Percentiles rank a stretch among this genome's conserved stretches.
Conservation (phyloP, 768 basidiomycete genomes). For the Gloeophyllum trabeum region DNA sequence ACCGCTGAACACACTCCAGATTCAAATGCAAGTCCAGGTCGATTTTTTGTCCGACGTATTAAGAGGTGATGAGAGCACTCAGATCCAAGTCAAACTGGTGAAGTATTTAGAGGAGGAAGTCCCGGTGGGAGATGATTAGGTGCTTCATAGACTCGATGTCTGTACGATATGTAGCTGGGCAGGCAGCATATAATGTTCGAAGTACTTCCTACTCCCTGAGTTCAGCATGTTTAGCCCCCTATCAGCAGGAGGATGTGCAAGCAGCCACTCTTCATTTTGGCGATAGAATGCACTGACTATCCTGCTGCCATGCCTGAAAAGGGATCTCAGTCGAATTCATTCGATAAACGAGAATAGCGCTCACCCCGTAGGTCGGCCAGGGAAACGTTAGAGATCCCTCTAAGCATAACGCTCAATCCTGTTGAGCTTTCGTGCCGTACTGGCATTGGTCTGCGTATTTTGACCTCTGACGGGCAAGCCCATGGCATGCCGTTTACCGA, state of each 20-base stretch:
- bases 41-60: conserved; percentile 85
- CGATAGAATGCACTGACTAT: too few relatives aligned
- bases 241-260: too few relatives aligned
- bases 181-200: too few relatives aligned
- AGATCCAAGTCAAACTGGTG: conserved; percentile 82
- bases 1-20: conserved; percentile 32
- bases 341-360: too few relatives aligned
- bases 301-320: too few relatives aligned
- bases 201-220: too few relatives aligned
- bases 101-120: conserved; percentile 96
- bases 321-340: too few relatives aligned
- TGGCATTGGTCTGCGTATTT: conserved; percentile 83
- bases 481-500: conserved; percentile 90
- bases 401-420: conserved; percentile 53
- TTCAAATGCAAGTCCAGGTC: conserved; percentile 91
- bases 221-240: too few relatives aligned
- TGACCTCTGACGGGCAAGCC: conserved; percentile 91
- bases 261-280: too few relatives aligned
- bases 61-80: conserved; percentile 89
- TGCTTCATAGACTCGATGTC: conserved; percentile 1
- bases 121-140: conserved; percentile 82
- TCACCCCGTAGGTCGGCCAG: too few relatives aligned
- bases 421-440: conserved; percentile 87
- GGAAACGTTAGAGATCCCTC: too few relatives aligned
- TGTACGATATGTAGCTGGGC: neutral